These are phyloP conservation scores for Aspergillus uvarum DNA, from an alignment of 2,329 filamentous ascomycete genomes.

Conservation along the genomic window DNA sequence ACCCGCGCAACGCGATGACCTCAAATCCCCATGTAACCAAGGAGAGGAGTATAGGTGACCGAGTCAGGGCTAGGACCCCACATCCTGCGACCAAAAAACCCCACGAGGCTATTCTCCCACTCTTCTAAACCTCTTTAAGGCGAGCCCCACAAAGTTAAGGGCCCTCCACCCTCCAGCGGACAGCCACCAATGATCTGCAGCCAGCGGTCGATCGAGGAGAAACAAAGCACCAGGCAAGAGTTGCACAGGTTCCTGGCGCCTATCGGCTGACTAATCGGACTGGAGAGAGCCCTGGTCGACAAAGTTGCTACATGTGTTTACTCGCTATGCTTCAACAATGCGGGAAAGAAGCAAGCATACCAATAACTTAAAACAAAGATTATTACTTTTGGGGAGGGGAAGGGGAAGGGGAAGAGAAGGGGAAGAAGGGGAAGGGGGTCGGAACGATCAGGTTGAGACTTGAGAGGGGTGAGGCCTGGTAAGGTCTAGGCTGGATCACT, in stretches of 20 bases:
- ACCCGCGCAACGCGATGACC: too few species aligned
- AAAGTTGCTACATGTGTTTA: too few species aligned
- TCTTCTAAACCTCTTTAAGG: conserved; percentile 6
- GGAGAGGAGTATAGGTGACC: background rate
- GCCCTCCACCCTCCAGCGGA: conserved; percentile 4
- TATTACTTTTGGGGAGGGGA: too few species aligned
- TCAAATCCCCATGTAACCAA: too few species aligned
- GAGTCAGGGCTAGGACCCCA: background rate
- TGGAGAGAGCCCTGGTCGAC: background rate
- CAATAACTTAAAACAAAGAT: background rate
- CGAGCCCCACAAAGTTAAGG: conserved; percentile 12
- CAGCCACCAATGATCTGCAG: conserved; percentile 18
- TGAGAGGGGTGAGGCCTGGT: background rate
- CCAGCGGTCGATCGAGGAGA: conserved; percentile 19
- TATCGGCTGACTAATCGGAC: conserved; percentile 14
- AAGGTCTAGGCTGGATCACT: conserved; percentile 21
- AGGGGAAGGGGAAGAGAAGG: too few species aligned
- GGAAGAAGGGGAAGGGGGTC: too few species aligned
- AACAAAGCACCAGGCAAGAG: conserved; percentile 8
- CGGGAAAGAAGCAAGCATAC: too few species aligned
- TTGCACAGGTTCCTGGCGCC: conserved; percentile 14
- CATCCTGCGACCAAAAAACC: background rate
- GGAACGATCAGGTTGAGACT: too few species aligned
- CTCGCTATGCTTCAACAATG: background rate
- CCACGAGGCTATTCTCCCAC: conserved; percentile 23